Percentiles rank a stretch among this genome's conserved stretches.
Conservation (phyloP, 169 alveolate genomes). For the Theileria sp. region DNA sequence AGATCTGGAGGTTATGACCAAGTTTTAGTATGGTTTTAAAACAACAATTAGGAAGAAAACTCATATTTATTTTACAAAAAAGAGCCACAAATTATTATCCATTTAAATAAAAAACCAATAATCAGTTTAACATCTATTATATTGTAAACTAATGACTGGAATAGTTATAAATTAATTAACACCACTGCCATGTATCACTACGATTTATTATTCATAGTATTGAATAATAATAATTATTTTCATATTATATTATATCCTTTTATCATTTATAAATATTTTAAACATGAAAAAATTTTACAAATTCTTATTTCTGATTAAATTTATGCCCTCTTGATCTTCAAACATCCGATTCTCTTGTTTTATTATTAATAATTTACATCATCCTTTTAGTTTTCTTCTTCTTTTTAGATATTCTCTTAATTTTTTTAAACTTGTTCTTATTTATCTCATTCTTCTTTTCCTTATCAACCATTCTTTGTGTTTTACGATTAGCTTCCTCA, state of each 20-base stretch:
- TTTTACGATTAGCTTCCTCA: conserved; percentile 9
- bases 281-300: background rate
- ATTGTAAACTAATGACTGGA: background rate
- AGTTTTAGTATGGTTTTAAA: background rate
- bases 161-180: background rate
- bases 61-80: background rate
- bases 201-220: background rate
- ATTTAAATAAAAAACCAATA: too few relatives aligned
- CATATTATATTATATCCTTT: background rate
- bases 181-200: background rate
- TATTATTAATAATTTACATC: background rate
- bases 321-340: background rate
- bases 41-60: background rate
- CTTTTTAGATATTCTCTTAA: conserved; percentile 7
- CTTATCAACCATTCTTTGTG: conserved; percentile 1
- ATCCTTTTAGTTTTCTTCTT: background rate
- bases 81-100: background rate
- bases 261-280: too few relatives aligned
- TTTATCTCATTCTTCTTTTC: conserved; percentile 1
- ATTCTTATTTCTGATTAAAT: background rate
- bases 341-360: background rate
- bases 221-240: too few relatives aligned
- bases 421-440: background rate
- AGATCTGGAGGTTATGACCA: background rate
- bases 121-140: background rate